phyloP scores from a whole-genome alignment of 2,329 filamentous ascomycete species.

The Hirsutella thompsonii region DNA sequence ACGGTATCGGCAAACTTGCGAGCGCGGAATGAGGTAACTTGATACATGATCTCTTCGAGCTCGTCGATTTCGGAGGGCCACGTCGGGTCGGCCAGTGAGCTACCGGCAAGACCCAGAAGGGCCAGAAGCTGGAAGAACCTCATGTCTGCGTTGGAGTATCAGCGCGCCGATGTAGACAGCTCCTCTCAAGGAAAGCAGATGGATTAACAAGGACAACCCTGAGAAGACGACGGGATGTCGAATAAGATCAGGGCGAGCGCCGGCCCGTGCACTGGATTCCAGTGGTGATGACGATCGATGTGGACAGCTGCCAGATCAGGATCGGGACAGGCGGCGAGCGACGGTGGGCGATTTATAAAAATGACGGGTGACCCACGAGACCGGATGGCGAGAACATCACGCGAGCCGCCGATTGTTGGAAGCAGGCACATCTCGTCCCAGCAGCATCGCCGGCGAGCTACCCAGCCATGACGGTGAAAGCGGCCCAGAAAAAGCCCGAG shows the following conservation, averaged over 20 bases:
- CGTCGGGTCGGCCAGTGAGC: conserved; percentile 34
- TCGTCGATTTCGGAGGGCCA: conserved; percentile 49
- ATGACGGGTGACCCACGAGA: background rate
- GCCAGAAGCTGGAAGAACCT: conserved; percentile 15
- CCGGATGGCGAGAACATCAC: background rate
- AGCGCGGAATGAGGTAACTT: conserved; percentile 39
- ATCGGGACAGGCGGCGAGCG: background rate
- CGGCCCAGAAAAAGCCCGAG: background rate
- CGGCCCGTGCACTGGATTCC: background rate
- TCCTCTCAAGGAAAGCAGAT: background rate
- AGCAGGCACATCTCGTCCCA: too few species aligned
- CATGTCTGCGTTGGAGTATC: conserved; percentile 7
- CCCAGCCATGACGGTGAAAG: background rate
- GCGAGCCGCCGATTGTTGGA: too few species aligned
- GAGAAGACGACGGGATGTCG: background rate
- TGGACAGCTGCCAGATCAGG: background rate
- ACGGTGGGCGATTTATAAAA: background rate
- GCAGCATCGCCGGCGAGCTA: background rate
- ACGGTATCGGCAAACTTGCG: conserved; percentile 44
- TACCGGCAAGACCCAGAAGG: conserved; percentile 22
- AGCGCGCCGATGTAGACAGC: background rate
- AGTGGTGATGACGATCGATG: background rate
- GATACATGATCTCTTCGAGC: conserved; percentile 50
- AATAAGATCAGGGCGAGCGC: background rate
- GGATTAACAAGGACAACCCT: background rate